Evolutionary conservation across 2,329 filamentous ascomycete genomes (phyloP).

Genomic region (Claviceps sp.): DNA sequence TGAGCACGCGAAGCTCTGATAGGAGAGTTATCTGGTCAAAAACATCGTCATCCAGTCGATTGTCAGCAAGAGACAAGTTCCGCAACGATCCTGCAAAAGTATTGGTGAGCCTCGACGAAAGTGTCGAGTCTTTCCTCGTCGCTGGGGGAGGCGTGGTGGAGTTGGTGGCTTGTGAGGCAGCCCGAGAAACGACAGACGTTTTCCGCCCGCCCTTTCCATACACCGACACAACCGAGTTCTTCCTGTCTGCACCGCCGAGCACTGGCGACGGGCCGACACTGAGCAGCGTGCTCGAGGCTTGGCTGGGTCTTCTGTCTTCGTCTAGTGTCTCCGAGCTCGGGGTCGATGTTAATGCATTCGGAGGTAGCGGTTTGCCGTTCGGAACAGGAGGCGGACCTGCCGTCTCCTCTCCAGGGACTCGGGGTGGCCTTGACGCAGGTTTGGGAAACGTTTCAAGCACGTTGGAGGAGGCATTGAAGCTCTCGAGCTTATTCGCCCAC

Average conservation of each 20-base stretch:
- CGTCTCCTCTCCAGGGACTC: conserved; percentile 39
- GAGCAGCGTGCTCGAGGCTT: conserved; percentile 63
- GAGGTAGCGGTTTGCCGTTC: conserved; percentile 28
- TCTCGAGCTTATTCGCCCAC: conserved; percentile 84
- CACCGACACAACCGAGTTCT: conserved; percentile 73
- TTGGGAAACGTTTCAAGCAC: conserved; percentile 85
- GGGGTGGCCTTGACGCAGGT: conserved; percentile 56
- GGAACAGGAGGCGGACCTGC: conserved; percentile 19
- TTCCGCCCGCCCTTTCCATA: conserved; percentile 71
- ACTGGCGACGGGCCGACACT: conserved; percentile 65
- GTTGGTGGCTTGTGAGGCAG: conserved; percentile 31
- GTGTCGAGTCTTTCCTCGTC: conserved; percentile 73
- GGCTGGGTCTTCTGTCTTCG: conserved; percentile 65
- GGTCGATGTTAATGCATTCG: conserved; percentile 37
- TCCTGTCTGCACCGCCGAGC: conserved; percentile 47
- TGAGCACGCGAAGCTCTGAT: conserved; percentile 73
- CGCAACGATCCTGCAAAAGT: conserved; percentile 82
- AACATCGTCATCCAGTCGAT: conserved; percentile 84
- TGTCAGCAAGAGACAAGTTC: conserved; percentile 82
- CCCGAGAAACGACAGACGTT: conserved; percentile 66
- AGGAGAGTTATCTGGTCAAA: conserved; percentile 83
- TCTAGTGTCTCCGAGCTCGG: conserved; percentile 67
- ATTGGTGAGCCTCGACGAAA: conserved; percentile 64
- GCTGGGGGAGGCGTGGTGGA: conserved; percentile 36
- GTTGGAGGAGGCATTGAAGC: conserved; percentile 89